Evolutionary conservation across 176 grass and related monocot species (phyloP), one percentile per base, ranked within the genome.

Genomic region (Microstegium vimineum): DNA sequence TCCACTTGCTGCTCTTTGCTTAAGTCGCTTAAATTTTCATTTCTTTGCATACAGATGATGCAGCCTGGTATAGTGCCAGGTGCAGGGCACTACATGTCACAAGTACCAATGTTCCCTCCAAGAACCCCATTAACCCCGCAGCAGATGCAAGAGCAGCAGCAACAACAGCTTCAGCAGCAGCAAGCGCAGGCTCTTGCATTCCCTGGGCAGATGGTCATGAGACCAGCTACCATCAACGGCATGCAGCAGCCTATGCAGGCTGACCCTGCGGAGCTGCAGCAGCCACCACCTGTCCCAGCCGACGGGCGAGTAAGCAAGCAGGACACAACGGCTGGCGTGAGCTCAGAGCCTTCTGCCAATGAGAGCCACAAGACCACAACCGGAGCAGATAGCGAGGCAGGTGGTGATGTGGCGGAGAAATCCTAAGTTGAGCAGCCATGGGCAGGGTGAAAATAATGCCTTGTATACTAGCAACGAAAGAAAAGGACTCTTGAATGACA

Each of bases 141-240:
- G 45, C 91, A 93, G 87, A 86, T 81, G 91, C 91, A 66, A 88
- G 91, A 91, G 77, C 94, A 93, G 77, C 91, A 93, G 73, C 87
- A 46, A 54, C 84, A 90, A 63, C 90, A 93, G 56, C 78, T 91
- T 41, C 89, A 91, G 75, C 89, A 94, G 79, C 91, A 93, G 54
- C 92, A 94, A 86, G 84, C 76, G 12, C 86, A 91, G 34, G 91
- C 73, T 66, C 91, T 90, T 62, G 5, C 85, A 36, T 94, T 94
- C 88, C 75, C 86, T 1, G 79, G 84, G 3, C 92, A 93, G 47
- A 90, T 99, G 89, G 63, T 82, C n/a, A 88, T 94, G 84, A 92
- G 93, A 86, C 83, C 87, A 35, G 79, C 74, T 40, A 79, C 80
- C 6, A 71, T 82, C n/a, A 95, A 99, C 11, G 96, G 93, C 49